Conservation (phyloP, 2,329 filamentous ascomycete species). For the Neofusicoccum sp. region DNA sequence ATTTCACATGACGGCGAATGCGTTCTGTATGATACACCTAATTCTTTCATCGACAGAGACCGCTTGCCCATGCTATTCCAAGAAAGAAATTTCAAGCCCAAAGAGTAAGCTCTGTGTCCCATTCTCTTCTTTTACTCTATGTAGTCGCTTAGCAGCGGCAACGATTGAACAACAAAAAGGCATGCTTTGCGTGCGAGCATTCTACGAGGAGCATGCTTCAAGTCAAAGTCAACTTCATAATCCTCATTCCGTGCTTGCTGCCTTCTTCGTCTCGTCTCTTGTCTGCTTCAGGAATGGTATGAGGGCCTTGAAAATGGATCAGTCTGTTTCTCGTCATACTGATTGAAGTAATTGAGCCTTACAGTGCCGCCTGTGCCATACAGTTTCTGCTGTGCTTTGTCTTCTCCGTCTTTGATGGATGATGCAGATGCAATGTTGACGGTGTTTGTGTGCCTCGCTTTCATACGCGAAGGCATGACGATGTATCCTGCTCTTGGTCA, state of each 20-base stretch:
- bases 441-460: conserved; percentile 15
- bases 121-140: too few species aligned
- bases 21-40: too few species aligned
- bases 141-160: too few species aligned
- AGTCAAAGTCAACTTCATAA: neutral
- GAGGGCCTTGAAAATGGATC: conserved; percentile 47
- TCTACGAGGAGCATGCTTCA: neutral
- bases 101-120: too few species aligned
- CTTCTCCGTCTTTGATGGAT: conserved; percentile 22
- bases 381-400: conserved; percentile 26
- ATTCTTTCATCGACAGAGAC: too few species aligned
- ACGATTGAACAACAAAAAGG: too few species aligned
- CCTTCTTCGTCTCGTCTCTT: conserved; percentile 50
- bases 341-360: conserved; percentile 36
- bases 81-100: too few species aligned
- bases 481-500: conserved; percentile 44
- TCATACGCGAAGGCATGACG: conserved; percentile 42
- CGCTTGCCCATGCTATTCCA: too few species aligned
- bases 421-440: conserved; percentile 4
- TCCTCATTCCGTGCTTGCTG: conserved; percentile 27
- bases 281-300: conserved; percentile 55
- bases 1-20: too few species aligned
- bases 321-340: conserved; percentile 41
- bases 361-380: conserved; percentile 43
- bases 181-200: too few species aligned